Percentiles rank a stretch among this genome's conserved stretches.
Evolutionary conservation across 2,329 filamentous ascomycete genomes (phyloP).

Genomic region (Dendrostoma leiphaemia): DNA sequence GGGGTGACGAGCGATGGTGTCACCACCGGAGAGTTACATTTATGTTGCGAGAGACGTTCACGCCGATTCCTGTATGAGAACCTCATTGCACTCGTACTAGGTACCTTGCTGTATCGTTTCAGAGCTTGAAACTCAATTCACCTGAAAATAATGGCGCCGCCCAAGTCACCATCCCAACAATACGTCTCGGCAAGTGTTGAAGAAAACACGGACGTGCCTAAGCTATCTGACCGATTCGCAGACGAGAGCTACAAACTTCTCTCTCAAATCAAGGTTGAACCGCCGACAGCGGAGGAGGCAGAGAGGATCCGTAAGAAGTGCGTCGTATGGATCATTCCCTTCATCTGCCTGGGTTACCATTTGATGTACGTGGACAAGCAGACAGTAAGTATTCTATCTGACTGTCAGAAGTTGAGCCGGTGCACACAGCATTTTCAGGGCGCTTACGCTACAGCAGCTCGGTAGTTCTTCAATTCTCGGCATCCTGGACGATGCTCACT

Average conservation of each 20-base stretch:
- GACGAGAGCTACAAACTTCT: conserved; percentile 42
- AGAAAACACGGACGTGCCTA: conserved; percentile 21
- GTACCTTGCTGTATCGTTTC: too few species aligned
- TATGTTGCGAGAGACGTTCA: neutral
- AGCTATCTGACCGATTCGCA: conserved; percentile 35
- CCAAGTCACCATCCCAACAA: neutral
- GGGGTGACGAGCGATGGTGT: conserved; percentile 11
- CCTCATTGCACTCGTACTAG: too few species aligned
- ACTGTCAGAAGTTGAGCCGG: too few species aligned
- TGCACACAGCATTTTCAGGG: too few species aligned
- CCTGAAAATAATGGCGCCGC: neutral
- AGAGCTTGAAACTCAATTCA: neutral
- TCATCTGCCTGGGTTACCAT: conserved; percentile 37
- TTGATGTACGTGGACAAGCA: conserved; percentile 35
- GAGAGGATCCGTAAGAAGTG: conserved; percentile 32
- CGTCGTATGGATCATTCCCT: conserved; percentile 34
- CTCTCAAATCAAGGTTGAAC: conserved; percentile 33
- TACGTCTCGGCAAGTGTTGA: neutral
- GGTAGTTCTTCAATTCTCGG: conserved; percentile 18
- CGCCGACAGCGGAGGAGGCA: conserved; percentile 29
- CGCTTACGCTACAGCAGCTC: too few species aligned
- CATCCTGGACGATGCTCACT: conserved; percentile 15
- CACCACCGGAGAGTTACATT: neutral
- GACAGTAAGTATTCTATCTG: conserved; percentile 10
- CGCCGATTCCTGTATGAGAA: too few species aligned